Evolutionary conservation across 176 grass and related monocot species (phyloP).

Genomic region (Urochloa ruziziensis): DNA sequence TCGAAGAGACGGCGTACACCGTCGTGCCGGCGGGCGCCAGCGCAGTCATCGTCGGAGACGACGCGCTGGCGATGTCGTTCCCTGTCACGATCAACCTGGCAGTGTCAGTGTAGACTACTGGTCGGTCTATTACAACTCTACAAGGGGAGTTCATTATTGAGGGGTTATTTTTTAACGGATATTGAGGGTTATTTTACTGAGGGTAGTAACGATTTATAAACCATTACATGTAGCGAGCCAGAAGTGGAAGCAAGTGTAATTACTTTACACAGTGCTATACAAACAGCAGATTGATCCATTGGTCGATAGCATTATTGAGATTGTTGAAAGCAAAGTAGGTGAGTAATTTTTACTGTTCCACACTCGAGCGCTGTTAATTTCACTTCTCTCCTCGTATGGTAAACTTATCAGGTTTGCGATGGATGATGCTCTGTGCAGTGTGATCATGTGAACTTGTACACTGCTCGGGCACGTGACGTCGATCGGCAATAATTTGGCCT

Average conservation of each 20-base stretch:
- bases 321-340: not conserved
- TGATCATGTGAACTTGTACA: not conserved
- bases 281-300: not conserved
- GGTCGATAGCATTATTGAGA: not conserved
- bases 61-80: conserved; percentile 20
- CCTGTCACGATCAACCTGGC: conserved; percentile 16
- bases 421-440: not conserved
- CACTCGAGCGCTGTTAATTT: not conserved
- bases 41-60: conserved; percentile 36
- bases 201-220: not conserved
- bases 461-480: not conserved
- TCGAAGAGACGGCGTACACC: conserved; percentile 50
- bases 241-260: conserved; percentile 33
- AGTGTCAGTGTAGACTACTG: not conserved
- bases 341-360: not conserved
- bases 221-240: not conserved
- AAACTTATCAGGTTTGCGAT: not conserved
- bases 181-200: not conserved
- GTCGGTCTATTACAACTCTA: too few relatives aligned
- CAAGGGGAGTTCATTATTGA: not conserved
- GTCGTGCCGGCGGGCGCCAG: conserved; percentile 38
- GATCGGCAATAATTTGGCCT: not conserved
- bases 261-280: conserved; percentile 35
- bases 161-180: not conserved
- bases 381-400: too few relatives aligned